Conservation (phyloP, 2,329 filamentous ascomycete genomes). For the Fusarium secorum region DNA sequence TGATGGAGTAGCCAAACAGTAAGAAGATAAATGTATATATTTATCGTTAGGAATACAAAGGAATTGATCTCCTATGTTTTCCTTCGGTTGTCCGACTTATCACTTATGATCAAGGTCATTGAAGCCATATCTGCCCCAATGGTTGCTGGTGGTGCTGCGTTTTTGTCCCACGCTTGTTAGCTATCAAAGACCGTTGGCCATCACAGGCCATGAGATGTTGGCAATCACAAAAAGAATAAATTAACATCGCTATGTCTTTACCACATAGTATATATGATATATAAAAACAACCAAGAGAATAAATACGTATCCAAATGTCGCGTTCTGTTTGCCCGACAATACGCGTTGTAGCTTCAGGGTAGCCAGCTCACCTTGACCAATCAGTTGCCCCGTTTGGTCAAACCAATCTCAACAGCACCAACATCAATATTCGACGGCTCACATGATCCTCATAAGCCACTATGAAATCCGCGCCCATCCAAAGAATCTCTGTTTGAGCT, state of each 20-base stretch:
- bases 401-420: background rate
- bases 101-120: too few species aligned
- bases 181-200: too few species aligned
- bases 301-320: too few species aligned
- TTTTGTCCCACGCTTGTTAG: too few species aligned
- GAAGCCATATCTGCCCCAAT: too few species aligned
- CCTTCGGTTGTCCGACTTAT: too few species aligned
- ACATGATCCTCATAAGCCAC: background rate
- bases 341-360: background rate
- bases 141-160: too few species aligned
- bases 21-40: too few species aligned
- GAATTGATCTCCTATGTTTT: background rate
- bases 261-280: too few species aligned
- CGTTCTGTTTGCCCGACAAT: background rate
- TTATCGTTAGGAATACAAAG: rapidly evolving
- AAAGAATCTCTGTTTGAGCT: background rate
- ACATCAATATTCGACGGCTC: background rate
- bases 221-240: rapidly evolving
- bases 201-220: rapidly evolving
- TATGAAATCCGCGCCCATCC: rapidly evolving
- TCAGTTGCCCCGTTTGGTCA: rapidly evolving
- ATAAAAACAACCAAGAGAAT: rapidly evolving
- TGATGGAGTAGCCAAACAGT: rapidly evolving
- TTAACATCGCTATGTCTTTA: rapidly evolving
- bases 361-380: background rate